Conservation (phyloP, 352 stramenopile species). For the Phytophthora pluvialis region DNA sequence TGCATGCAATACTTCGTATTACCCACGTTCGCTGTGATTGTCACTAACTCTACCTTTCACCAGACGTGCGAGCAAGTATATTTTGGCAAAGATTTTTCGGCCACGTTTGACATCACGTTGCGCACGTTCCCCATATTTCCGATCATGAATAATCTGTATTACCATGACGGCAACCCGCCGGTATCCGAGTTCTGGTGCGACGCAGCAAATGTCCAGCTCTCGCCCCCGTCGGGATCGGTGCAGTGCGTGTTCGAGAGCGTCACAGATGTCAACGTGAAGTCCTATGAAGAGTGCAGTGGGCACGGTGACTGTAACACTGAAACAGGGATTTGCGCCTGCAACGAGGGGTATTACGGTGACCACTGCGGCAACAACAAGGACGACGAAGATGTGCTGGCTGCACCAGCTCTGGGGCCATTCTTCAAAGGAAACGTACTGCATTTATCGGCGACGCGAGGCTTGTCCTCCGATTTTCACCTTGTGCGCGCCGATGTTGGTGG, state of each 20-base stretch:
- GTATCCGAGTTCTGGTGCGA: conserved; percentile 69
- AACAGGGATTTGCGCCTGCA: conserved; percentile 61
- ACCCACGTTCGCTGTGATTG: not conserved
- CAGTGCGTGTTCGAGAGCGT: conserved; percentile 58
- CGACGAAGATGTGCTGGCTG: conserved; percentile 63
- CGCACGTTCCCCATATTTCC: conserved; percentile 72
- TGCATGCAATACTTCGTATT: not conserved
- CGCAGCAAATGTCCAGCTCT: conserved; percentile 35
- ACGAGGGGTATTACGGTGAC: conserved; percentile 73
- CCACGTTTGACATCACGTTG: conserved; percentile 64
- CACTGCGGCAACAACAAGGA: conserved; percentile 74
- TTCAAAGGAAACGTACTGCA: conserved; percentile 75
- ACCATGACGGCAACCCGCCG: conserved; percentile 65
- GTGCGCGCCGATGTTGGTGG: conserved; percentile 64
- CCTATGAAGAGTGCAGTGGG: conserved; percentile 65
- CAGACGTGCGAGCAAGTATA: conserved; percentile 49
- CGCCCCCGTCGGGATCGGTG: conserved; percentile 24
- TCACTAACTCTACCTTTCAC: conserved; percentile 2
- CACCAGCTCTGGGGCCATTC: conserved; percentile 56
- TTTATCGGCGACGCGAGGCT: conserved; percentile 49
- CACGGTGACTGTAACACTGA: conserved; percentile 60
- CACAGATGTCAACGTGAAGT: conserved; percentile 48
- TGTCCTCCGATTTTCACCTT: conserved; percentile 70
- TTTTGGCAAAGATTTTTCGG: conserved; percentile 38
- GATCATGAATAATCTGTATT: conserved; percentile 83